A percentile compares a stretch with the other conserved stretches of the same genome.
phyloP scores from a whole-genome alignment of 2,329 filamentous ascomycete genomes.

The Colletotrichum noveboracense region DNA sequence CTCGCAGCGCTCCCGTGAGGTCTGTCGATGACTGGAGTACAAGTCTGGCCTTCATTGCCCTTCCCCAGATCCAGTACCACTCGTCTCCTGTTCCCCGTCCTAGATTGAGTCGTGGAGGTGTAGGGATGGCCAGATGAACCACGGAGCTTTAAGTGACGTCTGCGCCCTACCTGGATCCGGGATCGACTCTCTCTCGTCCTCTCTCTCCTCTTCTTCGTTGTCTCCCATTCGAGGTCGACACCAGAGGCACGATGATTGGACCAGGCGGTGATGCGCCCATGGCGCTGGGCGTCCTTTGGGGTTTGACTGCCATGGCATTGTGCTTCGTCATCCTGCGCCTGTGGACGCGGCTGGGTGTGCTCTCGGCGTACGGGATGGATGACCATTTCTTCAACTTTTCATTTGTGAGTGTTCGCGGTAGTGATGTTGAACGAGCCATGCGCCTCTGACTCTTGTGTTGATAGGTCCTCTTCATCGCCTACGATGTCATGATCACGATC shows the following conservation, averaged over 20 bases:
- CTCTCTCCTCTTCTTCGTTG: not conserved
- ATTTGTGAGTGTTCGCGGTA: not conserved
- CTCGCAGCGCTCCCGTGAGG: not conserved
- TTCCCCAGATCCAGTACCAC: not conserved
- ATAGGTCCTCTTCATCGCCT: constrained; percentile 10
- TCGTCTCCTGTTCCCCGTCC: not conserved
- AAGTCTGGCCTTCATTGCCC: not conserved
- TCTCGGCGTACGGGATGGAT: constrained; percentile 17
- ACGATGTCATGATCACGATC: constrained; percentile 17
- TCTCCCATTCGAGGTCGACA: not conserved
- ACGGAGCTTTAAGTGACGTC: not conserved
- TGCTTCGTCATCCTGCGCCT: constrained; percentile 37
- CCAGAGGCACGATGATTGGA: constrained; percentile 11
- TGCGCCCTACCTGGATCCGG: not conserved
- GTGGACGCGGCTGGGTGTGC: constrained; percentile 35
- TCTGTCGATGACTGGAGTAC: not conserved
- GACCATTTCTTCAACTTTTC: constrained; percentile 19
- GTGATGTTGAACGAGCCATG: not conserved
- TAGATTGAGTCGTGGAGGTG: not conserved
- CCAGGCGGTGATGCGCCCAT: constrained; percentile 21
- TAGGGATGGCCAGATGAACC: not conserved
- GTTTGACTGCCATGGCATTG: constrained; percentile 26
- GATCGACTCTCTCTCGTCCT: not conserved
- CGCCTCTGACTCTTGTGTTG: not conserved
- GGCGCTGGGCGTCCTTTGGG: constrained; percentile 31